Evolutionary conservation across 331 rosid genomes (phyloP).

Genomic region (Malus hybrid): DNA sequence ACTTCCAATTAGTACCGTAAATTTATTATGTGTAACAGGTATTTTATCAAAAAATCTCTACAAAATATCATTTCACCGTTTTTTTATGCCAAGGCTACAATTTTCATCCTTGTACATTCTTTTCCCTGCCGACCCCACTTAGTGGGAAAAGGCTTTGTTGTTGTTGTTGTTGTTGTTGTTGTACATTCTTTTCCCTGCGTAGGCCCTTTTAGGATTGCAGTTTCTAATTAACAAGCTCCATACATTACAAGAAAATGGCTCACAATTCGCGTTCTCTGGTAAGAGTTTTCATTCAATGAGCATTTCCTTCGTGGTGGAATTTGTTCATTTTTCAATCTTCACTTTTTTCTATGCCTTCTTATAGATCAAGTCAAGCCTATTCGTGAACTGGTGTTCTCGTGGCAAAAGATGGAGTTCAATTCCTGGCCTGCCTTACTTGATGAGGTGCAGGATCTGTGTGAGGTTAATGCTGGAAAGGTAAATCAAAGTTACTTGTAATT

Average conservation of each 20-base stretch:
- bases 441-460: conserved; percentile 66
- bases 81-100: background rate
- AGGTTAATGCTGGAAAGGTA: conserved; percentile 74
- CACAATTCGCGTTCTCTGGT: conserved; percentile 54
- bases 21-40: background rate
- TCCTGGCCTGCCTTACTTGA: conserved; percentile 88
- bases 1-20: background rate
- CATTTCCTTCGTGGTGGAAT: background rate
- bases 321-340: background rate
- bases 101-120: background rate
- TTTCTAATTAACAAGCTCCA: conserved; percentile 53
- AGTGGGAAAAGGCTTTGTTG: too few relatives aligned
- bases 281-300: conserved; percentile 7
- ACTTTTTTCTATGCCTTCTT: conserved; percentile 4
- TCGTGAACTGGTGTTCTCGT: conserved; percentile 40
- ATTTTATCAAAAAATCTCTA: too few relatives aligned
- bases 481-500: conserved; percentile 5
- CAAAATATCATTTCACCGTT: background rate
- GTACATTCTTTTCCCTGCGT: conserved; percentile 6
- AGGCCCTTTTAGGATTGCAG: conserved; percentile 89
- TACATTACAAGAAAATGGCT: conserved; percentile 58
- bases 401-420: conserved; percentile 71
- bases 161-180: background rate
- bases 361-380: conserved; percentile 59
- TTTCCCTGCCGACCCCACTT: conserved; percentile 1